phyloP scores from a whole-genome alignment of 805 yeast genomes.

The Candida corydali region DNA sequence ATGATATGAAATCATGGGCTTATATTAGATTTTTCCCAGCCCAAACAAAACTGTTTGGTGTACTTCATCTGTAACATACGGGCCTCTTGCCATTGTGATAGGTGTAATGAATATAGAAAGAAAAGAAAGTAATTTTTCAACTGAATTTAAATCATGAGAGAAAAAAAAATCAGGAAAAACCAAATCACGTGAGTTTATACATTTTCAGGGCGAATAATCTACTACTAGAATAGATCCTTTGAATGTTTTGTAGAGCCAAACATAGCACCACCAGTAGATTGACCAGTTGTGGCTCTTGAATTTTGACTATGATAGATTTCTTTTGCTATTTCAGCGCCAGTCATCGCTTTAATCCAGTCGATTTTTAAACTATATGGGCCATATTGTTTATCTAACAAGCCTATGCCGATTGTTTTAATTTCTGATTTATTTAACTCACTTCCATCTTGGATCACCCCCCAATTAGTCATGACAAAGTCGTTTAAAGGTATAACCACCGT shows the following conservation, averaged over 20 bases:
- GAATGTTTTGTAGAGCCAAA: slow-evolving; percentile 4
- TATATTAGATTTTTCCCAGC: slow-evolving; percentile 10
- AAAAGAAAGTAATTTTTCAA: no score
- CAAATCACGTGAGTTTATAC: no score
- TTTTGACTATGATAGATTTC: slow-evolving; percentile 31
- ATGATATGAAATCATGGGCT: slow-evolving; percentile 9
- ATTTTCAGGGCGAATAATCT: no score
- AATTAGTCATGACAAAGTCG: slow-evolving; percentile 78
- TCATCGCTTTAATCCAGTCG: slow-evolving; percentile 69
- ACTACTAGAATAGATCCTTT: slow-evolving; percentile 5
- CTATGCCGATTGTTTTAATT: slow-evolving; percentile 72
- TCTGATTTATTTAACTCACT: slow-evolving; percentile 55
- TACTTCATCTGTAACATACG: slow-evolving; percentile 33
- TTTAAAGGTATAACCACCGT: slow-evolving; percentile 73
- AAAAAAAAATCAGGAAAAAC: not conserved
- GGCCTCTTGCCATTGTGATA: slow-evolving; percentile 50
- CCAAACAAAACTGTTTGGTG: slow-evolving; percentile 8
- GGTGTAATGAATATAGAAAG: no score
- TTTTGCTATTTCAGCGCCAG: slow-evolving; percentile 47
- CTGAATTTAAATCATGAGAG: no score
- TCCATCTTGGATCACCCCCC: slow-evolving; percentile 60
- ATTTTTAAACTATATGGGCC: slow-evolving; percentile 71
- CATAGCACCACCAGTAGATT: slow-evolving; percentile 8
- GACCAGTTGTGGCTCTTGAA: slow-evolving; percentile 3
- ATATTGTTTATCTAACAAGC: slow-evolving; percentile 70